Evolutionary conservation across 257 asterid genomes (phyloP).

Genomic region (Solanum sitiens): DNA sequence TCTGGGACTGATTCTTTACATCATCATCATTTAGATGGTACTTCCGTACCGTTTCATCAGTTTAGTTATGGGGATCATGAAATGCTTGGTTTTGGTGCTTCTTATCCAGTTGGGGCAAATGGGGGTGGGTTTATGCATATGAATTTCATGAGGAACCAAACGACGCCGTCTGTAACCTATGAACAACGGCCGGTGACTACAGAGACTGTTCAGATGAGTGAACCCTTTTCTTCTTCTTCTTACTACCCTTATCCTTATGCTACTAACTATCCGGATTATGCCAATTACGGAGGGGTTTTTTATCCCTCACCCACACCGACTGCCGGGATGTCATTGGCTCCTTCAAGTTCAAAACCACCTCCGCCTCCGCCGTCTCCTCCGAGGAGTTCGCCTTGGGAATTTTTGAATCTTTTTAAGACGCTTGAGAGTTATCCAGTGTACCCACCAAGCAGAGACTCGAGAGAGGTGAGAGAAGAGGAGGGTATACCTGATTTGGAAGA

Average conservation of each 20-base stretch:
- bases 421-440: slow-evolving; percentile 57
- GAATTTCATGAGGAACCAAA: slow-evolving; percentile 65
- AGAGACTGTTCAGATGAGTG: slow-evolving; percentile 62
- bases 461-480: slow-evolving; percentile 91
- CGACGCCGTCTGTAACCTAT: slow-evolving; percentile 53
- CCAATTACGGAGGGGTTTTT: slow-evolving; percentile 22
- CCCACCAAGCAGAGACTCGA: slow-evolving; percentile 66
- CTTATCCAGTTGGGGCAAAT: not conserved
- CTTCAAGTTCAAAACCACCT: slow-evolving; percentile 39
- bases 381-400: slow-evolving; percentile 73
- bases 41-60: not conserved
- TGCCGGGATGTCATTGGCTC: not conserved
- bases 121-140: slow-evolving; percentile 31
- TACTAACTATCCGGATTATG: slow-evolving; percentile 26
- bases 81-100: not conserved
- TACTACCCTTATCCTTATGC: slow-evolving; percentile 19
- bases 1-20: slow-evolving; percentile 39
- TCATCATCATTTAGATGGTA: slow-evolving; percentile 9
- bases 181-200: slow-evolving; percentile 62
- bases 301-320: slow-evolving; percentile 8
- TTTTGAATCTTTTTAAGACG: slow-evolving; percentile 74
- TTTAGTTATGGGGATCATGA: not conserved
- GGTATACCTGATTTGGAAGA: slow-evolving; percentile 99
- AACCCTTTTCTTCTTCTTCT: slow-evolving; percentile 28
- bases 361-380: slow-evolving; percentile 89